These are phyloP conservation scores for Reutealis trisperma DNA, from an alignment of 345 rosid species.

Conservation along the genomic window DNA sequence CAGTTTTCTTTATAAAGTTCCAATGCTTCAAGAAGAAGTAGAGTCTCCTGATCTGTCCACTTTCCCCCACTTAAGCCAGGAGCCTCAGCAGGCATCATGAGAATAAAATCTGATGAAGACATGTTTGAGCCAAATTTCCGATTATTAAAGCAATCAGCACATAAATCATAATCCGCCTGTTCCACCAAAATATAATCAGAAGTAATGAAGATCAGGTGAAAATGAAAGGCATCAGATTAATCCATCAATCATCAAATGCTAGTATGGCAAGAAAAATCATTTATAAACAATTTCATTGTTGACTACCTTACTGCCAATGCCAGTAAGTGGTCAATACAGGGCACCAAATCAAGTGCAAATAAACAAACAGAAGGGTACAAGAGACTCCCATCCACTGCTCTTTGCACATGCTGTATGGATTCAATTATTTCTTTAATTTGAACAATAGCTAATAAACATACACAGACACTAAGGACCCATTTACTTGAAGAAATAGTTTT, in stretches of 20 bases:
- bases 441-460: background rate
- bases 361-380: background rate
- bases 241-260: background rate
- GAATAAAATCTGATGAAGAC: conserved; percentile 93
- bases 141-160: conserved; percentile 85
- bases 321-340: background rate
- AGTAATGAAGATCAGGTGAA: conserved; percentile 14
- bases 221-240: background rate
- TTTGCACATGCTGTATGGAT: background rate
- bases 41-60: conserved; percentile 99
- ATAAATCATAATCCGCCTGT: conserved; percentile 99
- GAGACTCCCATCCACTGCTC: background rate
- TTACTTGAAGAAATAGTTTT: too few relatives aligned
- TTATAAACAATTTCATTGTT: background rate
- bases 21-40: conserved; percentile 95
- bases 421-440: background rate
- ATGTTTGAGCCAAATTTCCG: conserved; percentile 87
- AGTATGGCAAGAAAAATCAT: background rate
- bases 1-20: conserved; percentile 96
- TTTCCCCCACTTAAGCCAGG: conserved; percentile 81
- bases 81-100: conserved; percentile 93
- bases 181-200: conserved; percentile 37
- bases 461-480: background rate
- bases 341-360: background rate
- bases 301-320: background rate